Percentiles rank a stretch among this genome's conserved stretches.
phyloP scores from a whole-genome alignment of 768 basidiomycete species.

The Lentinula raphanica region DNA sequence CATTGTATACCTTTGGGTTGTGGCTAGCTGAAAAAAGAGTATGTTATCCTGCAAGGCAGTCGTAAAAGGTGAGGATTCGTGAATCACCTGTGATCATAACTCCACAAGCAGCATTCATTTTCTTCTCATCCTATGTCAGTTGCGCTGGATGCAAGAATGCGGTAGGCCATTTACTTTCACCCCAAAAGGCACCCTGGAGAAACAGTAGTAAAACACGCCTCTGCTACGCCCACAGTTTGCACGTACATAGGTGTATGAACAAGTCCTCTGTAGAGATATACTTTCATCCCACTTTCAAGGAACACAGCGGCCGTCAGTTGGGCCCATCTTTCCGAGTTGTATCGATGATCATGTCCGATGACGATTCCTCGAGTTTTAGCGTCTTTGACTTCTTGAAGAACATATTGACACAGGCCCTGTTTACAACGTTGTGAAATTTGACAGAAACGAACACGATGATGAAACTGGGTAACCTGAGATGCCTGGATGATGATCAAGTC shows the following conservation, averaged over 20 bases:
- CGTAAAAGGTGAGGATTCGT: neutral
- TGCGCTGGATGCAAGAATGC: neutral
- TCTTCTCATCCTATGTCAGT: constrained; percentile 23
- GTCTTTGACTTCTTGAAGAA: constrained; percentile 43
- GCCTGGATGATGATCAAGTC: constrained; percentile 77
- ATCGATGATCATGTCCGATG: constrained; percentile 81
- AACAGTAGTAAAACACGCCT: neutral
- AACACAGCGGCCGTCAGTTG: constrained; percentile 70
- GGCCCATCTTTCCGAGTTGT: constrained; percentile 78
- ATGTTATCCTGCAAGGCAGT: neutral
- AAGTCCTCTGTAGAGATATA: constrained; percentile 61
- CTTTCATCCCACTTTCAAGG: constrained; percentile 55
- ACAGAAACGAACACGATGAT: neutral
- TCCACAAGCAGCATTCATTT: constrained; percentile 67
- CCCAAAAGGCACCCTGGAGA: constrained; percentile 70
- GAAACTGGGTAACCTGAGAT: constrained; percentile 59
- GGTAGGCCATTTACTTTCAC: constrained; percentile 23
- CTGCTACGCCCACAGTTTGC: neutral
- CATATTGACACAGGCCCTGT: constrained; percentile 76
- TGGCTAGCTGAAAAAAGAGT: constrained; percentile 57
- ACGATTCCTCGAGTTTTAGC: constrained; percentile 66
- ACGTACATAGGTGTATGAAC: constrained; percentile 79
- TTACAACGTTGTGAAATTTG: neutral
- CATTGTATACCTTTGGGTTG: constrained; percentile 67
- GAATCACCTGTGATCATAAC: constrained; percentile 82